Evolutionary conservation across 495 filamentous ascomycete genomes (phyloP).

Genomic region (Lasiosphaeriaceae sp.): DNA sequence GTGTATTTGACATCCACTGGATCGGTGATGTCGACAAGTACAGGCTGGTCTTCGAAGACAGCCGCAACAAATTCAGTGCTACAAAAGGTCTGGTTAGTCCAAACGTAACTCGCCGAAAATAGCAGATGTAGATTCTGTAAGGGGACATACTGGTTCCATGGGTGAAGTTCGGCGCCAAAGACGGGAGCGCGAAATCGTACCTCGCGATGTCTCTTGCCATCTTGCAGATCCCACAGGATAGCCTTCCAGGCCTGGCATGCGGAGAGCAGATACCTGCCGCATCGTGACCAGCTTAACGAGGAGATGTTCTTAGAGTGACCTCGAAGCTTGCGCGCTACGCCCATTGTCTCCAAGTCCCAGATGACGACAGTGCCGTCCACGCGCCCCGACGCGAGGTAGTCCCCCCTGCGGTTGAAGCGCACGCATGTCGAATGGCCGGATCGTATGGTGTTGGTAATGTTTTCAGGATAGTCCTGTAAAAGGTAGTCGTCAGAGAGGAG

Average conservation of each 20-base stretch:
- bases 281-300: slow-evolving; percentile 87
- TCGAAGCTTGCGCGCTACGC: slow-evolving; percentile 85
- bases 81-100: slow-evolving; percentile 46
- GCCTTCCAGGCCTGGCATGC: slow-evolving; percentile 94
- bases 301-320: slow-evolving; percentile 90
- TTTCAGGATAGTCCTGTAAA: slow-evolving; percentile 91
- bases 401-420: slow-evolving; percentile 89
- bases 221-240: slow-evolving; percentile 87
- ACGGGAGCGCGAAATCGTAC: slow-evolving; percentile 87
- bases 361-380: slow-evolving; percentile 92
- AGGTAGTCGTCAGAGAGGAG: slow-evolving; percentile 57
- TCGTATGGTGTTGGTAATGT: slow-evolving; percentile 79
- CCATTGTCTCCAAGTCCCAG: slow-evolving; percentile 95
- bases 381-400: slow-evolving; percentile 89
- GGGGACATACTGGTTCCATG: slow-evolving; percentile 72
- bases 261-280: slow-evolving; percentile 89
- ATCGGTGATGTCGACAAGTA: slow-evolving; percentile 75
- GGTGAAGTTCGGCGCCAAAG: slow-evolving; percentile 92
- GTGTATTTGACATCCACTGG: slow-evolving; percentile 62
- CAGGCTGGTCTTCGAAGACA: slow-evolving; percentile 86
- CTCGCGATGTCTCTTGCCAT: slow-evolving; percentile 52
- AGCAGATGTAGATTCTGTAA: neutral
- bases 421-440: slow-evolving; percentile 61
- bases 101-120: neutral
- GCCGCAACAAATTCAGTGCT: slow-evolving; percentile 67